phyloP scores from a whole-genome alignment of 257 asterid genomes.

The Leptodermis oblonga region DNA sequence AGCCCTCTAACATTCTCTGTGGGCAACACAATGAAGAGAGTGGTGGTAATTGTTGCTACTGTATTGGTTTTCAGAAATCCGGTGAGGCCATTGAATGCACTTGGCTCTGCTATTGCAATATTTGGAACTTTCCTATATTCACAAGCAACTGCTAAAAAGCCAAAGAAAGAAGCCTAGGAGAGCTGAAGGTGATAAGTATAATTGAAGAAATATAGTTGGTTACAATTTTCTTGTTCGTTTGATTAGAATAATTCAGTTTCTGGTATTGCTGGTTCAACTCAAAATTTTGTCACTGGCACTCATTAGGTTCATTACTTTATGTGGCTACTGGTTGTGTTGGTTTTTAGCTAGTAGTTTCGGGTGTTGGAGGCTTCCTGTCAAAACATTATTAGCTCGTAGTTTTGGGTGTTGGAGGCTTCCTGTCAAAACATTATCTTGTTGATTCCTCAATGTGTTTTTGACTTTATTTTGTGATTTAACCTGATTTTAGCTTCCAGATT shows the following conservation, averaged over 20 bases:
- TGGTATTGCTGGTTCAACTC: conserved; percentile 6
- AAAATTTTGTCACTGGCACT: conserved; percentile 8
- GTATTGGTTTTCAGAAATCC: conserved; percentile 94
- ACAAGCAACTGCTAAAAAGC: conserved; percentile 76
- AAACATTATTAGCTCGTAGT: background rate
- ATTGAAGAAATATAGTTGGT: conserved; percentile 25
- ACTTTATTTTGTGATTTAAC: too few species aligned
- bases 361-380: background rate
- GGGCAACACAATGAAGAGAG: conserved; percentile 96
- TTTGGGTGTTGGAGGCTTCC: background rate
- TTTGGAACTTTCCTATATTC: conserved; percentile 87
- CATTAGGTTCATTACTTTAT: background rate
- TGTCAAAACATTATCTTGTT: background rate
- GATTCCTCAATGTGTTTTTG: background rate
- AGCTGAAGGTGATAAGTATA: conserved; percentile 47
- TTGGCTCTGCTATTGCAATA: conserved; percentile 83
- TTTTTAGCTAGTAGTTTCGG: background rate
- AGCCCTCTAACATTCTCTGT: conserved; percentile 90
- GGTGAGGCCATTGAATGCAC: conserved; percentile 78
- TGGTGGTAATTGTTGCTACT: conserved; percentile 82
- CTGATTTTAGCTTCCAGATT: background rate
- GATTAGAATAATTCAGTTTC: conserved; percentile 15
- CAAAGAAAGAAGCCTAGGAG: conserved; percentile 53
- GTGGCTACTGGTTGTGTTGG: background rate
- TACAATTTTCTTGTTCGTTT: conserved; percentile 8